Percentiles rank a stretch among this genome's conserved stretches.
These are phyloP conservation scores for Keithomyces neogunnii DNA, from an alignment of 2,329 filamentous ascomycete genomes.

Conservation along the genomic window DNA sequence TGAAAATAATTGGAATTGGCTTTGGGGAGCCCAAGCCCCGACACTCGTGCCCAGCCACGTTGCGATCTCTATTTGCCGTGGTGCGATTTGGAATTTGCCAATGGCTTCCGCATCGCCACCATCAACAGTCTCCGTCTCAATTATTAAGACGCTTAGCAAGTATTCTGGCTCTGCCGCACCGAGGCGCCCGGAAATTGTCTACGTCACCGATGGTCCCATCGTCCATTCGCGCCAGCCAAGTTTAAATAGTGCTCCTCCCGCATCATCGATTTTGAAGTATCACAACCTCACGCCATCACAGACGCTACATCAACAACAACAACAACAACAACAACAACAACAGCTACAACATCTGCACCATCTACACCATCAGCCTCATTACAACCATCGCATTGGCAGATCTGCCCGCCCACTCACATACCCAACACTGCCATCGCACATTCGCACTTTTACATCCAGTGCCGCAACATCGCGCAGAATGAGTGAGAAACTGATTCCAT, in stretches of 20 bases:
- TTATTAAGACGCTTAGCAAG: neutral
- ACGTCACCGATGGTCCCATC: conserved; percentile 5
- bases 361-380: too few species aligned
- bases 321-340: neutral
- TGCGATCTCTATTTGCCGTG: too few species aligned
- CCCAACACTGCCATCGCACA: neutral
- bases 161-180: neutral
- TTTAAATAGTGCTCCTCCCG: neutral
- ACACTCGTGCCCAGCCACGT: too few species aligned
- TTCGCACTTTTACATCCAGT: conserved; percentile 9
- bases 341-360: neutral
- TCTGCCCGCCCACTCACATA: neutral
- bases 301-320: neutral
- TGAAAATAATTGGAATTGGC: too few species aligned
- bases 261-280: neutral
- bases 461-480: conserved; percentile 28
- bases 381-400: neutral
- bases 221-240: neutral
- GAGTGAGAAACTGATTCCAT: conserved; percentile 56
- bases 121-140: too few species aligned
- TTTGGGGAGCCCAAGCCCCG: too few species aligned
- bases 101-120: neutral
- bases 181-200: neutral
- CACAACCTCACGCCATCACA: neutral
- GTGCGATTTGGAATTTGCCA: neutral